Percentiles rank a stretch among this genome's conserved stretches.
These are phyloP conservation scores for Colletotrichum tropicale DNA, from an alignment of 2,329 filamentous ascomycete species.

Conservation along the genomic window DNA sequence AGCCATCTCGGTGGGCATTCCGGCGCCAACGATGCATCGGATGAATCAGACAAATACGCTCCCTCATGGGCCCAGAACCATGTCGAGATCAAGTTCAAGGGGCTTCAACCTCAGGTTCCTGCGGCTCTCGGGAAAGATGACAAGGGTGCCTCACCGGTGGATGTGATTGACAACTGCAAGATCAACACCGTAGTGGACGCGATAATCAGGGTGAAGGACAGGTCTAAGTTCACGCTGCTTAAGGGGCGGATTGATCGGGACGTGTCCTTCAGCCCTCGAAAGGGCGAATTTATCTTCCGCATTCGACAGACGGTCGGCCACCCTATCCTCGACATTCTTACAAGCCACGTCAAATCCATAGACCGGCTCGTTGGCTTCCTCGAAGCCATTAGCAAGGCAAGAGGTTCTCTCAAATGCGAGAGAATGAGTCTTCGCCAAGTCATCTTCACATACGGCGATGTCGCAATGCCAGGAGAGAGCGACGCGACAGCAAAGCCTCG, in stretches of 20 bases:
- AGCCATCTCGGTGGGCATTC: background rate
- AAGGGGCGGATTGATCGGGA: slow-evolving; percentile 62
- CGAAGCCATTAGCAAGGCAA: slow-evolving; percentile 64
- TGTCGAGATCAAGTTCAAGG: slow-evolving; percentile 62
- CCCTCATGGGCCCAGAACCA: slow-evolving; percentile 62
- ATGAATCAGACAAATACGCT: slow-evolving; percentile 22
- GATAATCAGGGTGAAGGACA: slow-evolving; percentile 58
- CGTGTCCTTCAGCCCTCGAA: slow-evolving; percentile 63
- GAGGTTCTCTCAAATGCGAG: slow-evolving; percentile 60
- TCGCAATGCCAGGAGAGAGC: slow-evolving; percentile 23
- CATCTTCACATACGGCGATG: slow-evolving; percentile 68
- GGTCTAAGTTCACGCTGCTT: slow-evolving; percentile 59
- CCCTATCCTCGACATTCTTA: slow-evolving; percentile 63
- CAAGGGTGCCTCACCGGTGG: background rate
- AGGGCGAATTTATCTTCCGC: slow-evolving; percentile 67
- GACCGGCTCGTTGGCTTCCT: slow-evolving; percentile 75
- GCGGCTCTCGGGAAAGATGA: background rate
- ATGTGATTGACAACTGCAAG: background rate
- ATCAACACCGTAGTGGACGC: slow-evolving; percentile 42
- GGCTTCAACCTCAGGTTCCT: slow-evolving; percentile 35
- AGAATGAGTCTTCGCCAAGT: slow-evolving; percentile 67
- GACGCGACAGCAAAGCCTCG: slow-evolving; percentile 1
- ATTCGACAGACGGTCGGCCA: slow-evolving; percentile 63
- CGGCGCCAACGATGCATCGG: slow-evolving; percentile 12
- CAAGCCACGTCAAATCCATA: slow-evolving; percentile 66